Evolutionary conservation across 2,329 filamentous ascomycete genomes (phyloP).

Genomic region (Alternaria angustiovoidea): DNA sequence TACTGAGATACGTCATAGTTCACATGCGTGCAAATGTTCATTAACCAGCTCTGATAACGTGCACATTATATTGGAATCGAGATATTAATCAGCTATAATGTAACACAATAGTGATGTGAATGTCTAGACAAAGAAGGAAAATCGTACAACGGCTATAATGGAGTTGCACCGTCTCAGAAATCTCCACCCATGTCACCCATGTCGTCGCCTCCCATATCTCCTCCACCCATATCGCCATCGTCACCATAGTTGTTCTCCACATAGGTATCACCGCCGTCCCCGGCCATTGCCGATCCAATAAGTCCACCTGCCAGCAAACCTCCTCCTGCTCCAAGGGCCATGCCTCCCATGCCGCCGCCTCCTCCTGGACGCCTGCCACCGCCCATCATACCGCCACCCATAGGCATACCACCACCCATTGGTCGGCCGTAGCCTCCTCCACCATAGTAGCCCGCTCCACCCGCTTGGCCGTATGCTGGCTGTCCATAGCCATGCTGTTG

Average conservation of each 20-base stretch:
- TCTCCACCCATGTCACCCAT: constrained; percentile 29
- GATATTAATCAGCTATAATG: background rate
- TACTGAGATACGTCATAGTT: constrained; percentile 19
- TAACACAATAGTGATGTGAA: background rate
- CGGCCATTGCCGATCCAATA: constrained; percentile 70
- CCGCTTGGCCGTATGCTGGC: constrained; percentile 33
- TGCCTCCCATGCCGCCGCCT: constrained; percentile 74
- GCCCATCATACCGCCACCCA: constrained; percentile 16
- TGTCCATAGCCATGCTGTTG: constrained; percentile 31
- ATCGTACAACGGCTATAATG: background rate
- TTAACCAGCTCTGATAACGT: background rate
- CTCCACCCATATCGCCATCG: constrained; percentile 31
- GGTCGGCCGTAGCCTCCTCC: constrained; percentile 48
- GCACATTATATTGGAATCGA: background rate
- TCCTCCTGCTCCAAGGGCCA: constrained; percentile 80
- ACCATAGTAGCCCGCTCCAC: constrained; percentile 19
- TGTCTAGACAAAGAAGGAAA: background rate
- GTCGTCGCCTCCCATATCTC: constrained; percentile 39
- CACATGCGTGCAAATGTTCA: background rate
- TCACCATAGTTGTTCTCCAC: constrained; percentile 29
- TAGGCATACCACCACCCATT: constrained; percentile 53
- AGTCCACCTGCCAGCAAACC: constrained; percentile 81
- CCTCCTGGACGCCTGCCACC: constrained; percentile 47
- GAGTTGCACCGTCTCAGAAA: background rate
- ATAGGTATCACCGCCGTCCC: constrained; percentile 35